phyloP scores from a whole-genome alignment of 345 rosid genomes.

The Citrus reticulata region DNA sequence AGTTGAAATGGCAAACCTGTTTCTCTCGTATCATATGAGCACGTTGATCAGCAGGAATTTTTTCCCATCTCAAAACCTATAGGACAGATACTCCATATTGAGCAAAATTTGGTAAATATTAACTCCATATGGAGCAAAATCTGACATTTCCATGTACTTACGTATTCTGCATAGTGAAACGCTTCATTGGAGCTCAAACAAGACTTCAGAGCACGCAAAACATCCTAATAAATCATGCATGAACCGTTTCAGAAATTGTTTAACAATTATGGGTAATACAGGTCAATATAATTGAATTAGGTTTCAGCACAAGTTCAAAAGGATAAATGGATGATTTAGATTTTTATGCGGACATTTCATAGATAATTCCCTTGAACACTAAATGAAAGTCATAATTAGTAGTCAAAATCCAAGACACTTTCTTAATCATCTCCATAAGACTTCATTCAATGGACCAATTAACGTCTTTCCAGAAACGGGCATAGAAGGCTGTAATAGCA shows the following conservation, averaged over 20 bases:
- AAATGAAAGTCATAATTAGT: background rate
- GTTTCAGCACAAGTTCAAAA: background rate
- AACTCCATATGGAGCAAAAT: background rate
- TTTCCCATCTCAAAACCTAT: slow-evolving; percentile 86
- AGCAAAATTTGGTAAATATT: background rate
- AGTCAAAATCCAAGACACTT: background rate
- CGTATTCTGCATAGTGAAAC: slow-evolving; percentile 77
- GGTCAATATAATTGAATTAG: background rate
- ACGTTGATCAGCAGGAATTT: slow-evolving; percentile 81
- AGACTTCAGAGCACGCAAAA: slow-evolving; percentile 59
- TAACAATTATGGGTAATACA: background rate
- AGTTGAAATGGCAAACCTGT: slow-evolving; percentile 48
- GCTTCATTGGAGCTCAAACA: slow-evolving; percentile 69
- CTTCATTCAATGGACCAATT: background rate
- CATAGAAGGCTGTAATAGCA: background rate
- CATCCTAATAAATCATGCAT: slow-evolving; percentile 47
- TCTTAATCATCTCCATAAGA: background rate
- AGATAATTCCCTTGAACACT: background rate
- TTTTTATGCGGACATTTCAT: background rate
- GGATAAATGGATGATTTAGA: background rate
- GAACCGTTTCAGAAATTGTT: background rate
- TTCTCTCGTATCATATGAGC: slow-evolving; percentile 87
- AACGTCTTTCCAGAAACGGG: background rate
- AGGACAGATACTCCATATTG: background rate
- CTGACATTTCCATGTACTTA: slow-evolving; percentile 33